A percentile compares a stretch with the other conserved stretches of the same genome.
Evolutionary conservation across 495 filamentous ascomycete species (phyloP).

Genomic region (Neurospora sp.): DNA sequence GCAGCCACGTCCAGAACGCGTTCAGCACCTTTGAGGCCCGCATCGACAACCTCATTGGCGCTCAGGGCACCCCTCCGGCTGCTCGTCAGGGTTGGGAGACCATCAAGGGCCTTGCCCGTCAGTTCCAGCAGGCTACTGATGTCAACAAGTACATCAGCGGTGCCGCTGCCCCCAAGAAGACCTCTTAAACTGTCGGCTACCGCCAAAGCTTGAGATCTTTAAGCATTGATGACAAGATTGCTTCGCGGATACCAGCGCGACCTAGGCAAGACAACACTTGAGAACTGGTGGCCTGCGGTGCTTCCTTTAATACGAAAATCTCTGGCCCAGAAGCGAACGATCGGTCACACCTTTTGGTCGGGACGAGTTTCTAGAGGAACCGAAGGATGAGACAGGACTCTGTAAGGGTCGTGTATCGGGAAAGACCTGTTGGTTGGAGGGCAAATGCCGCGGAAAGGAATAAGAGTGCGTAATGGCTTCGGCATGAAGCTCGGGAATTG

Average conservation of each 20-base stretch:
- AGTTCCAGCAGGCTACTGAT: constrained; percentile 74
- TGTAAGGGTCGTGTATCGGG: background rate
- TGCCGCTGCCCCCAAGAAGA: constrained; percentile 43
- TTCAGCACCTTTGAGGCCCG: constrained; percentile 62
- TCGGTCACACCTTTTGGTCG: background rate
- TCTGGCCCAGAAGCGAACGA: background rate
- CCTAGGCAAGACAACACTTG: constrained; percentile 1
- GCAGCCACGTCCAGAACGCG: constrained; percentile 76
- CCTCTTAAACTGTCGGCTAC: constrained; percentile 19
- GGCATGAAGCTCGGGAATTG: background rate
- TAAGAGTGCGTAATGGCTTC: background rate
- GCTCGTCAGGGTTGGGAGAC: constrained; percentile 72
- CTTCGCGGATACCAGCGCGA: constrained; percentile 4
- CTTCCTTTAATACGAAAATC: background rate
- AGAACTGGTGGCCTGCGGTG: background rate
- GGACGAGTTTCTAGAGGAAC: background rate
- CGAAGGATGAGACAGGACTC: background rate
- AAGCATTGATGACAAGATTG: constrained; percentile 3
- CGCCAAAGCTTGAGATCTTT: background rate
- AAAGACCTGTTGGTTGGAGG: background rate
- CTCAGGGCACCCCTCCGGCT: constrained; percentile 79
- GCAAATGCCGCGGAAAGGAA: background rate
- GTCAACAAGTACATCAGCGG: constrained; percentile 55
- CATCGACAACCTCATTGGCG: constrained; percentile 69
- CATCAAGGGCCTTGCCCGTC: constrained; percentile 60